Evolutionary conservation across 768 basidiomycete genomes (phyloP), one percentile per base, ranked within the genome.

Genomic region (Boletus sensibilis): DNA sequence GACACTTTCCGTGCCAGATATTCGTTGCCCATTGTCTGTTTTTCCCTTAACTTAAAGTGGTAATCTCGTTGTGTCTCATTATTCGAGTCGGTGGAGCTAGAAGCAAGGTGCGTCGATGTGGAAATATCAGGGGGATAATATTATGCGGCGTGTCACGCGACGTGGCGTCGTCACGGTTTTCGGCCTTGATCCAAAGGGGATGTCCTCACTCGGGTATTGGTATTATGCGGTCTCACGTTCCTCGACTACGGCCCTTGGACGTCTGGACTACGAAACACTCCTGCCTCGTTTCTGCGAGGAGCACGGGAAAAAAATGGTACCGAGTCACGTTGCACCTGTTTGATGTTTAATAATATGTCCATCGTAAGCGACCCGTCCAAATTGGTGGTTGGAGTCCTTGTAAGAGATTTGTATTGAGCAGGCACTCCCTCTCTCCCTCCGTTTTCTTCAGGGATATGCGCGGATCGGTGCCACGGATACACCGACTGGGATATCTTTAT

Each of bases 231-330:
- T 52, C 56, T 52, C 58, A 53, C 40, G 57, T 29, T 23, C 37
- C 29, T 18, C 43, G 3, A 44, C 41, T 45, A 10, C 8, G 23
- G 42, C 5, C 27, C 11, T 18, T 43, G 51, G n/a, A n/a, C n/a
- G n/a, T n/a, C n/a, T n/a, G n/a, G 27, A 35, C 38, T 33, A 49
- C 43, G 48, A 46, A 58, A 55, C 40, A 14, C 27, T 14, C 27
- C 18, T 35, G 51, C 53, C 59, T 61, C 59, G 52, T 49, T 43
- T 44, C n/a, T 42, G 45, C 60, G 55, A 38, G 20, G 42, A 20
- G 5, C 41, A 31, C 60, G 54, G 50, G 33, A 4, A 16, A 38
- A 29, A 50, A 4, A 23, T 38, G 21, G 27, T 16, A 43, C 23
- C 39, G 10, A n/a, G 41, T 40, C 59, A 55, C 48, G 47, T 37